phyloP scores from a whole-genome alignment of 176 grass and related monocot genomes.

The Aegilops bicornis region DNA sequence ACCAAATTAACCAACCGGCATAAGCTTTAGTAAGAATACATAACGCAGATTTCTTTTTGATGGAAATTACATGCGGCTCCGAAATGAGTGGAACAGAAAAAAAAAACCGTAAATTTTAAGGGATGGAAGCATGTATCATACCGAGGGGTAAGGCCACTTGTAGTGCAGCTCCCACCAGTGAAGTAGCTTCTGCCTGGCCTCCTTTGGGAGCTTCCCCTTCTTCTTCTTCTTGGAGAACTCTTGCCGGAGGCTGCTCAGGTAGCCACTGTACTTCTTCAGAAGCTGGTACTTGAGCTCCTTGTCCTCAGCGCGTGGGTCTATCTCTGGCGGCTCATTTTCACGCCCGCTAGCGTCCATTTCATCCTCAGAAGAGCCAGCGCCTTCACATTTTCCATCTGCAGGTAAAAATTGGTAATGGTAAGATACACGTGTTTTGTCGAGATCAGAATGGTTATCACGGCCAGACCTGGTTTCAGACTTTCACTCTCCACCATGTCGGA shows the following conservation, averaged over 20 bases:
- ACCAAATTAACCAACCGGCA: not conserved
- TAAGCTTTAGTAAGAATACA: not conserved
- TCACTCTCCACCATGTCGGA: constrained; percentile 30
- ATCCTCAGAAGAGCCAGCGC: constrained; percentile 73
- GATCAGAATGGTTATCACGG: constrained; percentile 13
- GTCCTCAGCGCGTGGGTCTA: constrained; percentile 58
- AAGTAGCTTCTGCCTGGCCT: constrained; percentile 77
- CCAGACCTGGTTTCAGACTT: not conserved
- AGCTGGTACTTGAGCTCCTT: constrained; percentile 77
- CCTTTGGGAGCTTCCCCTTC: constrained; percentile 88
- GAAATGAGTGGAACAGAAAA: not conserved
- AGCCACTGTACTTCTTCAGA: constrained; percentile 76
- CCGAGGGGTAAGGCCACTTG: constrained; percentile 84
- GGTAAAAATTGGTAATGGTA: not conserved
- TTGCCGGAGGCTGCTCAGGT: constrained; percentile 79
- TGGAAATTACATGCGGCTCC: not conserved
- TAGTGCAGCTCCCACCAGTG: constrained; percentile 85
- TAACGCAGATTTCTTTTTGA: not conserved
- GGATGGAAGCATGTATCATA: constrained; percentile 23
- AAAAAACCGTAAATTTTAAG: not conserved
- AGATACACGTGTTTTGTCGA: constrained; percentile 17
- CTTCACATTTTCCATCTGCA: constrained; percentile 81
- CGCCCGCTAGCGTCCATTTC: constrained; percentile 67
- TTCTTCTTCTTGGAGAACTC: constrained; percentile 88
- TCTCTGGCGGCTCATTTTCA: constrained; percentile 54